Evolutionary conservation across 2,329 filamentous ascomycete species (phyloP).

Genomic region (Talaromyces sp.): DNA sequence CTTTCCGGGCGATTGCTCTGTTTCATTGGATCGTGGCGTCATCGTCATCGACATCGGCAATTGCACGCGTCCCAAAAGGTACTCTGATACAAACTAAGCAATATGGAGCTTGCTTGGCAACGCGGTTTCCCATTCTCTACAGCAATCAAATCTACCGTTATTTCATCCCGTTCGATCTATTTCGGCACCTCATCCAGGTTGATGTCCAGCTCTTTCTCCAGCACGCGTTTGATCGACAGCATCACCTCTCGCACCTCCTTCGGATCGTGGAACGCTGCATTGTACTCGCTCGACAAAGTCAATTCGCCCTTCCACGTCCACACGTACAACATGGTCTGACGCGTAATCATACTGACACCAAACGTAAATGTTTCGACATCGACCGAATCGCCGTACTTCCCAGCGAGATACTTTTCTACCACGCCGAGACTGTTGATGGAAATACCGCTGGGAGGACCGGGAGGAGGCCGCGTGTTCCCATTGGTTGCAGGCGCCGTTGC

Average conservation of each 20-base stretch:
- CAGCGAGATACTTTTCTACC: slow-evolving; percentile 16
- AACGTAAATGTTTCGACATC: slow-evolving; percentile 20
- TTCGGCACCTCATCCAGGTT: neutral
- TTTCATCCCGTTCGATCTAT: neutral
- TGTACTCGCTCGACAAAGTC: slow-evolving; percentile 23
- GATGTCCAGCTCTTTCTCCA: slow-evolving; percentile 1
- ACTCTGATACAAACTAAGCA: no score
- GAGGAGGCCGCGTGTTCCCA: slow-evolving; percentile 6
- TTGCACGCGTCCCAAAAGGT: no score
- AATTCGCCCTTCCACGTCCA: slow-evolving; percentile 23
- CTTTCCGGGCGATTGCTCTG: neutral
- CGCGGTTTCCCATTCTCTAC: neutral
- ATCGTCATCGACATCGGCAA: neutral
- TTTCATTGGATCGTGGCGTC: neutral
- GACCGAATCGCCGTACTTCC: slow-evolving; percentile 6
- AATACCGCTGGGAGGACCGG: slow-evolving; percentile 19
- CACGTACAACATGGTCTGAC: slow-evolving; percentile 23
- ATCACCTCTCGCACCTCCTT: slow-evolving; percentile 3
- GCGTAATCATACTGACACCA: slow-evolving; percentile 23
- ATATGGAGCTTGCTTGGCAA: neutral
- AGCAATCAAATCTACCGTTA: neutral
- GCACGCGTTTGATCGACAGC: neutral
- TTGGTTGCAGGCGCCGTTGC: neutral
- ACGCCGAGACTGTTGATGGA: slow-evolving; percentile 21
- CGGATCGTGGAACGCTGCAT: slow-evolving; percentile 21